Evolutionary conservation across 352 stramenopile species (phyloP).

Genomic region (Phytophthora rubi): DNA sequence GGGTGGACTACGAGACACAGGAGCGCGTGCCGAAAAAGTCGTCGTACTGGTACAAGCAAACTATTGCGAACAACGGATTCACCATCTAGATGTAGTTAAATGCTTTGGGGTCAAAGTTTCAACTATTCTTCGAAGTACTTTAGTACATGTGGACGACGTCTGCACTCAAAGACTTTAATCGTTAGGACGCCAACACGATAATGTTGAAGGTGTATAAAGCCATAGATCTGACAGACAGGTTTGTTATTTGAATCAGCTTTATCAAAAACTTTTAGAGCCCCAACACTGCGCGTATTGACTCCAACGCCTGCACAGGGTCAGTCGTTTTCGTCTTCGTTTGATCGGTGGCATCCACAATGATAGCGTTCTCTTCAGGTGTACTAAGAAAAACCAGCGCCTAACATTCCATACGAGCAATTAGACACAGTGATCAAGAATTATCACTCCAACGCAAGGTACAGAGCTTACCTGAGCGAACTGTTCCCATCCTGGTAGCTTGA

Average conservation of each 20-base stretch:
- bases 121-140: too few relatives aligned
- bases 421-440: background rate
- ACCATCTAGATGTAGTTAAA: constrained; percentile 1
- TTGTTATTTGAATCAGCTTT: background rate
- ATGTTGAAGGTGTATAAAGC: too few relatives aligned
- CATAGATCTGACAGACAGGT: background rate
- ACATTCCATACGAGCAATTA: background rate
- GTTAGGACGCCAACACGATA: too few relatives aligned
- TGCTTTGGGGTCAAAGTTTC: too few relatives aligned
- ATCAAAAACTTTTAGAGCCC: constrained; percentile 19
- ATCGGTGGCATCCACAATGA: constrained; percentile 8
- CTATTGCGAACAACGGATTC: constrained; percentile 52
- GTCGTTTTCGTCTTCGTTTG: background rate
- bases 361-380: constrained; percentile 6
- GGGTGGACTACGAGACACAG: constrained; percentile 59
- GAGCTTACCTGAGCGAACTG: constrained; percentile 49
- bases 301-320: constrained; percentile 29
- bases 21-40: constrained; percentile 68
- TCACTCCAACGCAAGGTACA: constrained; percentile 1
- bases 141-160: too few relatives aligned
- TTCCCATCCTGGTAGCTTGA: constrained; percentile 43
- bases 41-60: constrained; percentile 50
- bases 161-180: too few relatives aligned
- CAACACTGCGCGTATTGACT: constrained; percentile 34
- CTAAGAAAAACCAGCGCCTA: constrained; percentile 25